These are phyloP conservation scores for Penicillium expansum DNA, from an alignment of 2,329 filamentous ascomycete genomes.

Conservation along the genomic window DNA sequence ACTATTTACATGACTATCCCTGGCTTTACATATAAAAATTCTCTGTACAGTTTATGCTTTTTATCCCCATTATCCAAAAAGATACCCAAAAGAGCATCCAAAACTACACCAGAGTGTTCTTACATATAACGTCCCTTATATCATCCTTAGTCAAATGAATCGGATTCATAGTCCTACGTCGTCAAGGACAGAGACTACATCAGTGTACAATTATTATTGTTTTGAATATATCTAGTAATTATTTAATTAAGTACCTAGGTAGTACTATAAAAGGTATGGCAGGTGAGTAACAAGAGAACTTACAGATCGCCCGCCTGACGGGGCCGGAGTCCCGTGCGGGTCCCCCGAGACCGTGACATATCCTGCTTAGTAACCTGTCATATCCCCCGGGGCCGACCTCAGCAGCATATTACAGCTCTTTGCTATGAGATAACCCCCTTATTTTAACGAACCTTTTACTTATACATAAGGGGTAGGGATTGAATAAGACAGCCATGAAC, in stretches of 20 bases:
- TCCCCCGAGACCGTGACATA: not conserved
- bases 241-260: not conserved
- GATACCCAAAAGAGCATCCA: not conserved
- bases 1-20: not conserved
- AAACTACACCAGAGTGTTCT: not conserved
- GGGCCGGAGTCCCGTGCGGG: not conserved
- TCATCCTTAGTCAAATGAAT: not conserved
- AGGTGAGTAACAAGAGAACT: not conserved
- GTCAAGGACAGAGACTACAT: not conserved
- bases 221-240: not conserved
- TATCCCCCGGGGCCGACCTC: not conserved
- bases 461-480: no score
- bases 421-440: not conserved
- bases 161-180: not conserved
- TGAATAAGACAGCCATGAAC: conserved; percentile 27
- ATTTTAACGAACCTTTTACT: not conserved
- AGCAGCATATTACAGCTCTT: not conserved
- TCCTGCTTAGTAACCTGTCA: conserved; percentile 5
- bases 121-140: not conserved
- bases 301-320: not conserved
- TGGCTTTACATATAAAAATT: not conserved
- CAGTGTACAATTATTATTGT: no score
- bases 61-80: no score
- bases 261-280: not conserved
- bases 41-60: no score